A percentile compares a stretch with the other conserved stretches of the same genome.
Conservation (phyloP, 768 basidiomycete genomes). For the Naganishia kalamii region DNA sequence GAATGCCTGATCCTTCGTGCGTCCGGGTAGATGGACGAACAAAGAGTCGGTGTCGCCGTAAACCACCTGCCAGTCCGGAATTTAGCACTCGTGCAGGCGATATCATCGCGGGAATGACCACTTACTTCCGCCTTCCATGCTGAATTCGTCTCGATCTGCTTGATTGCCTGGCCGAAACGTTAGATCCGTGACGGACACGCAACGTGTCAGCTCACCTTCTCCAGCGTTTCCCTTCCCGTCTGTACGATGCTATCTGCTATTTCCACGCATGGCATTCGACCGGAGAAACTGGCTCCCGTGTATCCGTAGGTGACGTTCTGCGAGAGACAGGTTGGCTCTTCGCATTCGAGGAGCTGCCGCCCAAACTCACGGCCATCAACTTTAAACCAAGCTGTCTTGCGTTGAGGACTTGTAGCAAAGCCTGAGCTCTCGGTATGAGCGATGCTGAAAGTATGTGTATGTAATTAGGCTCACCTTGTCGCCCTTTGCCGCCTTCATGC, state of each 20-base stretch:
- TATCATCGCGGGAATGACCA: background rate
- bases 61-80: slow-evolving; percentile 54
- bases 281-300: slow-evolving; percentile 87
- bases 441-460: slow-evolving; percentile 1
- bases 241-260: slow-evolving; percentile 98
- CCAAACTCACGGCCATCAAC: slow-evolving; percentile 73
- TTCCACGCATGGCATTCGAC: slow-evolving; percentile 96
- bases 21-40: slow-evolving; percentile 84
- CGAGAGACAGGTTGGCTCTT: background rate
- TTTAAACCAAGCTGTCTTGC: slow-evolving; percentile 90
- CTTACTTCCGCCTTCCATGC: slow-evolving; percentile 72
- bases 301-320: slow-evolving; percentile 76
- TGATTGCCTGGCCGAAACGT: slow-evolving; percentile 63
- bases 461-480: slow-evolving; percentile 61
- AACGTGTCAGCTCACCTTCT: slow-evolving; percentile 58
- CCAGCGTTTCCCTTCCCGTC: slow-evolving; percentile 87
- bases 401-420: slow-evolving; percentile 67
- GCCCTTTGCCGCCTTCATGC: slow-evolving; percentile 71
- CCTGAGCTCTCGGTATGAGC: slow-evolving; percentile 49
- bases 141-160: slow-evolving; percentile 62
- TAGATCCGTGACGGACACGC: background rate
- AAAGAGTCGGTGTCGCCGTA: slow-evolving; percentile 98
- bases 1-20: slow-evolving; percentile 89
- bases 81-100: background rate
- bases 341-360: too few species aligned